phyloP scores from a whole-genome alignment of 2,329 filamentous ascomycete genomes.

The Cadophora sp. region DNA sequence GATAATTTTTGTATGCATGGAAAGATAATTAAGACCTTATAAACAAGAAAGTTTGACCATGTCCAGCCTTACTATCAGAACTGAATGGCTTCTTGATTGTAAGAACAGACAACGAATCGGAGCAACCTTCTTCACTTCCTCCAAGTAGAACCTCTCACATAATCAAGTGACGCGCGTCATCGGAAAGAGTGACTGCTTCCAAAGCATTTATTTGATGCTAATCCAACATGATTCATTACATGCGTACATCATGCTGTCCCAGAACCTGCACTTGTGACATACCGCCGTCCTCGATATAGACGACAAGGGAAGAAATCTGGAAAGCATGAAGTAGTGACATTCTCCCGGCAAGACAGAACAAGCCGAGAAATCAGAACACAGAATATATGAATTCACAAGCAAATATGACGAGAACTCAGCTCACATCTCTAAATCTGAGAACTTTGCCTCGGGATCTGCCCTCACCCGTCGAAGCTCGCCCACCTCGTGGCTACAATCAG shows the following conservation, averaged over 20 bases:
- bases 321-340: slow-evolving; percentile 19
- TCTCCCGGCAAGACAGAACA: background rate
- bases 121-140: background rate
- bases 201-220: slow-evolving; percentile 19
- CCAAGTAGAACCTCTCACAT: background rate
- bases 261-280: slow-evolving; percentile 13
- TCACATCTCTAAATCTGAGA: slow-evolving; percentile 13
- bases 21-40: too few relatives aligned
- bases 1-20: too few relatives aligned
- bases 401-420: background rate
- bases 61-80: too few relatives aligned
- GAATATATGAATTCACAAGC: background rate
- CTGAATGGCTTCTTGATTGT: too few relatives aligned
- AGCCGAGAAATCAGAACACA: background rate
- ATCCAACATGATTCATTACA: slow-evolving; percentile 14
- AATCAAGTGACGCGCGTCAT: background rate
- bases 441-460: slow-evolving; percentile 6
- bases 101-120: background rate
- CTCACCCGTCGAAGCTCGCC: background rate
- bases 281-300: background rate
- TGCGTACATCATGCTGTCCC: slow-evolving; percentile 15
- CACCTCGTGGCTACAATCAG: background rate
- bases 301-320: background rate
- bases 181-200: slow-evolving; percentile 6
- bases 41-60: too few relatives aligned